Evolutionary conservation across 2,329 filamentous ascomycete genomes (phyloP), one percentile per base, ranked within the genome.

Genomic region (Alternaria brassicicola): DNA sequence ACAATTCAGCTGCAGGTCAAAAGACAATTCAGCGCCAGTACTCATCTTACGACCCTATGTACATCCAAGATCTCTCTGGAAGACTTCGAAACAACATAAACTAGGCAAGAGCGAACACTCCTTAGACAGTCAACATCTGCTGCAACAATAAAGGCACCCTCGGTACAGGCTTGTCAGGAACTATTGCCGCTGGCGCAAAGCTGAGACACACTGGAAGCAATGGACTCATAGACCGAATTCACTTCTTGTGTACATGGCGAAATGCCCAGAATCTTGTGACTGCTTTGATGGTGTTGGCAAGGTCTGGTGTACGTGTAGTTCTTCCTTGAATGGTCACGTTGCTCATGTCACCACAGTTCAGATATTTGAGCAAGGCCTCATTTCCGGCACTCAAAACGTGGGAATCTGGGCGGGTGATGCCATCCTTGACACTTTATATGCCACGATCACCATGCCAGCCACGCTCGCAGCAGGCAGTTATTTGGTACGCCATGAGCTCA

Each of bases 141-240:
- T 74, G 71, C 59, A 74, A 74, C 57, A 74, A 74, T n/a, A 52
- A 57, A 15, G 71, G 71, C 25, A 41, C 43, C 23, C 57, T 67
- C 2, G 71, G 71, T 26, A 73, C 68, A 6, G 71, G 71, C 17
- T 70, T 82, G 6, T 75, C 73, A 31, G 84, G 82, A 1, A 74
- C 77, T 30, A 74, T 84, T 57, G 71, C 77, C 6, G 82, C 84
- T 5, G 84, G 84, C 33, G 65, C 73, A 17, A 80, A 76, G 42
- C 75, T 86, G 51, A 81, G 9, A 81, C 84, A 15, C 73, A 80
- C 63, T 86, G 84, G 83, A 70, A 74, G 36, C 84, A 86, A 73
- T 86, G 84, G 84, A 85, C 84, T 2, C 83, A 86, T 69, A 72
- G 78, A 36, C 84, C 86, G 61, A 82, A 84, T 3, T 82, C 84